Evolutionary conservation across 495 filamentous ascomycete species (phyloP).

Genomic region (Lophium mytilinum): DNA sequence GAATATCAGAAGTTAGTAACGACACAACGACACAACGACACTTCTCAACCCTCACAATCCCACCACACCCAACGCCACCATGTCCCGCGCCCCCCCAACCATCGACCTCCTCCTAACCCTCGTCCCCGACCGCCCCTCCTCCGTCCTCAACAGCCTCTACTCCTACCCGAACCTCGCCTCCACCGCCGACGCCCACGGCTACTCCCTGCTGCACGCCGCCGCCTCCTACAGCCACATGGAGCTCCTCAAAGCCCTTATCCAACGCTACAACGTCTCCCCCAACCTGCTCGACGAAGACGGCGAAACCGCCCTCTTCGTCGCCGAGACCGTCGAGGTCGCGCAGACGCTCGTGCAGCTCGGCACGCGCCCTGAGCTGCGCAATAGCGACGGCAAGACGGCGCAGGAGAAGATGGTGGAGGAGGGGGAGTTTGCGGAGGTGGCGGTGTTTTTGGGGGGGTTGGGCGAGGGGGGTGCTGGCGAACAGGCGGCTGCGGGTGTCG

Average conservation of each 20-base stretch:
- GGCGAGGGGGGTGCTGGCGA: background rate
- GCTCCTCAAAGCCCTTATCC: constrained; percentile 69
- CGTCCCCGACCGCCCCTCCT: constrained; percentile 29
- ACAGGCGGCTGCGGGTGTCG: background rate
- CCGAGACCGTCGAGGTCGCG: constrained; percentile 69
- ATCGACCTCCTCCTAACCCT: constrained; percentile 35
- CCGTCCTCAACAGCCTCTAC: constrained; percentile 28
- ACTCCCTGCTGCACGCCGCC: constrained; percentile 87
- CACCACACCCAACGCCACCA: background rate
- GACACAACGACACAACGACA: no score
- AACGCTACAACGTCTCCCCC: constrained; percentile 65
- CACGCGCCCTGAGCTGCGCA: constrained; percentile 43
- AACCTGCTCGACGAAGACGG: constrained; percentile 80
- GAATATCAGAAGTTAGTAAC: no score
- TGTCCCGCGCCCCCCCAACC: constrained; percentile 13
- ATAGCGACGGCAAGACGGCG: constrained; percentile 33
- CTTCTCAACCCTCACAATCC: no score
- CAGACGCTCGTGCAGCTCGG: constrained; percentile 69
- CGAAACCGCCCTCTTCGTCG: constrained; percentile 84
- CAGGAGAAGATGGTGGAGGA: constrained; percentile 40
- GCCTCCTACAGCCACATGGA: constrained; percentile 80
- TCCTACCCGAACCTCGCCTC: constrained; percentile 30
- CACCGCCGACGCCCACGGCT: constrained; percentile 38
- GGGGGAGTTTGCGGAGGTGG: constrained; percentile 30
- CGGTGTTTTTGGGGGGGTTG: background rate